phyloP scores from a whole-genome alignment of 768 basidiomycete species.

The Sporobolomyces roseus region DNA sequence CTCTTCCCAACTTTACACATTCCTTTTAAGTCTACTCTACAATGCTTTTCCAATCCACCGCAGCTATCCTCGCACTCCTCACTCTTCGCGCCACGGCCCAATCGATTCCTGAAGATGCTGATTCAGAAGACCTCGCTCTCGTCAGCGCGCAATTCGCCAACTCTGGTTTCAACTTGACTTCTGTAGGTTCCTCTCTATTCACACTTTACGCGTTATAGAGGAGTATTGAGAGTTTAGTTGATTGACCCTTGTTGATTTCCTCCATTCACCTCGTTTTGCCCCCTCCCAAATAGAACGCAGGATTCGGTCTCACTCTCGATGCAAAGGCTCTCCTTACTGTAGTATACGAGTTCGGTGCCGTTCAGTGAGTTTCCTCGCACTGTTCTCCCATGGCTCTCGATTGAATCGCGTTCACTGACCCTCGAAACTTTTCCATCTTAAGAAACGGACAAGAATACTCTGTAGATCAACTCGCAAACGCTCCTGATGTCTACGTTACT shows the following conservation, averaged over 20 bases:
- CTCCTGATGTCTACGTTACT: slow-evolving; percentile 26
- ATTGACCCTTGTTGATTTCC: not conserved
- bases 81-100: slow-evolving; percentile 6
- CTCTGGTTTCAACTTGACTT: slow-evolving; percentile 17
- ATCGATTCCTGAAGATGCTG: slow-evolving; percentile 14
- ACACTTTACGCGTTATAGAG: not conserved
- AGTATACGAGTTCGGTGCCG: slow-evolving; percentile 4
- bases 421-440: no score
- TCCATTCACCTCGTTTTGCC: not conserved
- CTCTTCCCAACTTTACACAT: no score
- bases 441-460: slow-evolving; percentile 33
- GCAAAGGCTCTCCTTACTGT: slow-evolving; percentile 20
- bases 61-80: slow-evolving; percentile 11
- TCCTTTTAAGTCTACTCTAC: slow-evolving; percentile 44
- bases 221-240: no score
- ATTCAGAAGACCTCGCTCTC: slow-evolving; percentile 13
- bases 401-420: no score
- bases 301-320: slow-evolving; percentile 20
- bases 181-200: slow-evolving; percentile 2
- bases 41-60: slow-evolving; percentile 66
- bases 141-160: slow-evolving; percentile 30
- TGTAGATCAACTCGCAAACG: slow-evolving; percentile 16
- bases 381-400: no score
- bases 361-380: slow-evolving; percentile 27
- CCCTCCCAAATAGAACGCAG: not conserved